These are phyloP conservation scores for Tillandsia leiboldiana DNA, from an alignment of 176 grass and related monocot species.

Conservation along the genomic window DNA sequence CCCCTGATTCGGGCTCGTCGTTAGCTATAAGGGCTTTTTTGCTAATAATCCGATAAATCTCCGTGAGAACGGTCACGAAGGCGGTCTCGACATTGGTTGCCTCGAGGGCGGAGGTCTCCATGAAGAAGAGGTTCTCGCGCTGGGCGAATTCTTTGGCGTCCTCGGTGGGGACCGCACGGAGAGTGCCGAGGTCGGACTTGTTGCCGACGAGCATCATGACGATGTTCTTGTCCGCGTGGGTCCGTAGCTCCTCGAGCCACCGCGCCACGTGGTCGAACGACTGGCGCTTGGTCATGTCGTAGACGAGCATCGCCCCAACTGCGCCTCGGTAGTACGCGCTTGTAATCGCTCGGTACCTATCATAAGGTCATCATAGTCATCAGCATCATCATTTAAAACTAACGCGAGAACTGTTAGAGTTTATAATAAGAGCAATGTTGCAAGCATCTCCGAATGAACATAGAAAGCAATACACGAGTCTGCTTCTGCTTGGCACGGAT, in stretches of 20 bases:
- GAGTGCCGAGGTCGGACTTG: conserved; percentile 50
- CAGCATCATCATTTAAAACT: neutral
- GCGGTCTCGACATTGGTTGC: conserved; percentile 38
- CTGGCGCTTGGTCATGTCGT: conserved; percentile 60
- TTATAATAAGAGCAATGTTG: too few relatives aligned
- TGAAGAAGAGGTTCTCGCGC: conserved; percentile 48
- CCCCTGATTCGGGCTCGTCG: conserved; percentile 23
- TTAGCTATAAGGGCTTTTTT: conserved; percentile 53
- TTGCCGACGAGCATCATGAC: conserved; percentile 56
- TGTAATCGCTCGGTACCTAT: conserved; percentile 60
- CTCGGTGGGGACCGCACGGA: conserved; percentile 33
- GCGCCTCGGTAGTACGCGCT: conserved; percentile 60
- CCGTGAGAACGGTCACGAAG: conserved; percentile 26
- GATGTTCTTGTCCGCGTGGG: conserved; percentile 52
- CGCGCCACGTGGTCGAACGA: conserved; percentile 44
- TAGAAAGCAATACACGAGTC: too few relatives aligned
- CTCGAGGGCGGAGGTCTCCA: conserved; percentile 69
- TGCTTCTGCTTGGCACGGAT: too few relatives aligned
- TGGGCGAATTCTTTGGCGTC: conserved; percentile 53
- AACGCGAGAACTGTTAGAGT: too few relatives aligned
- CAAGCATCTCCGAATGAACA: too few relatives aligned
- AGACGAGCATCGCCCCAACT: conserved; percentile 52
- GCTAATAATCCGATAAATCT: conserved; percentile 42
- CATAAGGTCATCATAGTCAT: conserved; percentile 5
- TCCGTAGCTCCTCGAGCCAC: conserved; percentile 43